phyloP scores from a whole-genome alignment of 208 protist species.

The Naegleria lovaniensis region DNA sequence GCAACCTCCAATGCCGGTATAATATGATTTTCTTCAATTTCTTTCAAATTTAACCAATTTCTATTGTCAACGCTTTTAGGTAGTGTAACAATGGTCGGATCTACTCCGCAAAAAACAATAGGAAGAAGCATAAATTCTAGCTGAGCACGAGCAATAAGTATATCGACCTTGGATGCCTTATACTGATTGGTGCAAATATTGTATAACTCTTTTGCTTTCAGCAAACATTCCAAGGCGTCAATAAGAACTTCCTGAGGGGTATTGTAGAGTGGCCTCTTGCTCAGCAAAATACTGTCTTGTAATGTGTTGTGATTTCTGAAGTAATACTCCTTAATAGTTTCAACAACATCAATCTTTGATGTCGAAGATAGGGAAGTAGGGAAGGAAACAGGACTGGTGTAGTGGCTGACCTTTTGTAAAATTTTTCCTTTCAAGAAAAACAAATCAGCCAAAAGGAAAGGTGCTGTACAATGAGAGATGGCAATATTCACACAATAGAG shows the following conservation, averaged over 20 bases:
- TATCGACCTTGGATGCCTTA: not conserved
- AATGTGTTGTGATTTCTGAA: not conserved
- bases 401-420: not conserved
- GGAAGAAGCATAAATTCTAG: not conserved
- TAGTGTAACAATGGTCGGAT: not conserved
- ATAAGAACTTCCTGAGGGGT: not conserved
- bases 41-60: not conserved
- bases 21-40: not conserved
- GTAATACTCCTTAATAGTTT: not conserved
- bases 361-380: not conserved
- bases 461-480: not conserved
- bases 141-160: not conserved
- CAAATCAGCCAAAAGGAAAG: not conserved
- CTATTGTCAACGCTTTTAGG: not conserved
- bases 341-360: not conserved
- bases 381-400: not conserved
- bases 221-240: not conserved
- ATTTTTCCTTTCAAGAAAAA: conserved; percentile 23
- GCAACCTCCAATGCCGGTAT: not conserved
- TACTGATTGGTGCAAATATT: not conserved
- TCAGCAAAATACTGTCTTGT: not conserved
- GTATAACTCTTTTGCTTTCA: not conserved
- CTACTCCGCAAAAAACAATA: not conserved
- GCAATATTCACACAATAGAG: not conserved
- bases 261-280: not conserved